phyloP scores from a whole-genome alignment of 2,329 filamentous ascomycete genomes.

The Botrytis aclada region DNA sequence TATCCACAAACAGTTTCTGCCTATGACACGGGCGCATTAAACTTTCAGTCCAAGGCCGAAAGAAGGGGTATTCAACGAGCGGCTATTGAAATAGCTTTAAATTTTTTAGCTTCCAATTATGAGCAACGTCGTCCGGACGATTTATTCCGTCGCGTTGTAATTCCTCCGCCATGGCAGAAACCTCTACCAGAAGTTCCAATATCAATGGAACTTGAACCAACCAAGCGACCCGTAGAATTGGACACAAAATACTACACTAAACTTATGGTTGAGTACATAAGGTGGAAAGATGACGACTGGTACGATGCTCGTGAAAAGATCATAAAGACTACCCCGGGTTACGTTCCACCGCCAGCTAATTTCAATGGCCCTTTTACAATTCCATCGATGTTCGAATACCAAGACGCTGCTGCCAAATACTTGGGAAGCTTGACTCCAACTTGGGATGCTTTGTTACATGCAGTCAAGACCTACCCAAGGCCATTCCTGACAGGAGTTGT shows the following conservation, averaged over 20 bases:
- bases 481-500: conserved; percentile 3
- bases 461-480: neutral
- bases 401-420: conserved; percentile 17
- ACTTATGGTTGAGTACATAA: conserved; percentile 24
- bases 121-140: conserved; percentile 34
- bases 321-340: neutral
- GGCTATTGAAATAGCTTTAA: conserved; percentile 32
- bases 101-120: conserved; percentile 32
- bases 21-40: conserved; percentile 12
- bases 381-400: conserved; percentile 15
- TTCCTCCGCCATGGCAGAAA: conserved; percentile 20
- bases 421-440: neutral
- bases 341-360: conserved; percentile 26
- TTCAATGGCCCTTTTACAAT: conserved; percentile 30
- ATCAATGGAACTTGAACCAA: conserved; percentile 28
- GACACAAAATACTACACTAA: conserved; percentile 33
- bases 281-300: conserved; percentile 29
- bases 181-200: conserved; percentile 27
- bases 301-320: conserved; percentile 13
- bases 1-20: neutral
- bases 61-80: conserved; percentile 33
- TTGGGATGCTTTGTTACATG: conserved; percentile 6
- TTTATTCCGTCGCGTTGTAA: conserved; percentile 29
- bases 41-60: conserved; percentile 33
- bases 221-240: conserved; percentile 30